Base-by-base conservation (phyloP, 441 rosid species). In the Jatropha podagrica region DNA sequence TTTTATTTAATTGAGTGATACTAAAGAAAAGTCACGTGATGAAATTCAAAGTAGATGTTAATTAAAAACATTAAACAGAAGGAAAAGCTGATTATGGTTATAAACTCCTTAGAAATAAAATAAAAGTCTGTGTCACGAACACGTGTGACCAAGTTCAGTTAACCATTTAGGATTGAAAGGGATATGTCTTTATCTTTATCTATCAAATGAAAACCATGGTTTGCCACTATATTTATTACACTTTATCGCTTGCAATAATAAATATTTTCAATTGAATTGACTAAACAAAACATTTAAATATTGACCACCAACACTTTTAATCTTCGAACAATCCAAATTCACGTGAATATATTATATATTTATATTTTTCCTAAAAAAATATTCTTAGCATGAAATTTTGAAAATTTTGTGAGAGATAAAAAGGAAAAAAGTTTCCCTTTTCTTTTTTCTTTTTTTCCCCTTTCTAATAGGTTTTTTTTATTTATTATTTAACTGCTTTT, bases 91-190 rank as follows among this genome's bases (percentile, higher is more conserved):
- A 56, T 56, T 3, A 56, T 56, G 27, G 23, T 23, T 23, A 23
- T 23, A 23, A 23, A 23, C 0, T 23, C 23, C 23, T 23, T 23
- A 23, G 23, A 23, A 23, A 23, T 23, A 23, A 23, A 54, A 54
- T 54, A 3, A 7, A 51, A 26, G 72, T 27, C 12, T 8, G 5
- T 14, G 14, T 48, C 9, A 11, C 41, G 1, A 38, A 60, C 48
- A 41, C 3, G 3, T 60, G 55, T 38, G 83, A 12, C 83, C 74
- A 80, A 78, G 74, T 83, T 83, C 86, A 71, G 6, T 65, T 79
- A 74, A 79, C 74, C 78, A 13, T 26, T 7, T 11, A 38, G 38
- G 46, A 44, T 41, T 23, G 20, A 73, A 52, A 52, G 5, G 27
- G 69, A 69, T 48, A 59, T 10, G 6, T 26, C 41, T 32, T 44